These are phyloP conservation scores for Waltiozyma sp. DNA, from an alignment of 1,139 yeast species.

Conservation along the genomic window DNA sequence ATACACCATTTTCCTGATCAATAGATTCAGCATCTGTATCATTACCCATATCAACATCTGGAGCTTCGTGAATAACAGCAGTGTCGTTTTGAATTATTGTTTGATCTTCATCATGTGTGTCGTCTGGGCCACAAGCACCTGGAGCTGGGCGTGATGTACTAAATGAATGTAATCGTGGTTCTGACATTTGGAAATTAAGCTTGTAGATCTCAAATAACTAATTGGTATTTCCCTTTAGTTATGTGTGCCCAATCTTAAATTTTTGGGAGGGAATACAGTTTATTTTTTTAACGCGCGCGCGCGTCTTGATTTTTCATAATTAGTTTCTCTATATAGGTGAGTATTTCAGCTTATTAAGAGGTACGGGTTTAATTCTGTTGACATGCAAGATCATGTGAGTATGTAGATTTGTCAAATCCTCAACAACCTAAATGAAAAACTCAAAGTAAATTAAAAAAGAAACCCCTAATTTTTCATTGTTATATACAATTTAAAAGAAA, in stretches of 20 bases:
- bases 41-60: conserved; percentile 1
- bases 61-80: conserved; percentile 1
- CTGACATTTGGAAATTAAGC: too few species aligned
- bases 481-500: too few species aligned
- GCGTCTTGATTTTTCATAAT: too few species aligned
- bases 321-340: too few species aligned
- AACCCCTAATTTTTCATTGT: too few species aligned
- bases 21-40: background rate
- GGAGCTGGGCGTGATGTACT: background rate
- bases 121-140: background rate
- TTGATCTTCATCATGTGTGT: conserved; percentile 1
- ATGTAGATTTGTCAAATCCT: too few species aligned
- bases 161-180: conserved; percentile 1
- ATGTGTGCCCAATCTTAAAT: too few species aligned
- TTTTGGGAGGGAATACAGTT: too few species aligned
- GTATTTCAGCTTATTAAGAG: background rate
- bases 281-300: too few species aligned
- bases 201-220: too few species aligned
- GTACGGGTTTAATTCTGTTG: background rate
- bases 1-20: background rate
- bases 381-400: background rate
- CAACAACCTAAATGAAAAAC: too few species aligned
- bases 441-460: background rate
- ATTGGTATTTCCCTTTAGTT: too few species aligned
- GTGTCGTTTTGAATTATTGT: conserved; percentile 4